A percentile compares a stretch with the other conserved stretches of the same genome.
Conservation (phyloP, 2,329 filamentous ascomycete species). For the Lachnellula arida region DNA sequence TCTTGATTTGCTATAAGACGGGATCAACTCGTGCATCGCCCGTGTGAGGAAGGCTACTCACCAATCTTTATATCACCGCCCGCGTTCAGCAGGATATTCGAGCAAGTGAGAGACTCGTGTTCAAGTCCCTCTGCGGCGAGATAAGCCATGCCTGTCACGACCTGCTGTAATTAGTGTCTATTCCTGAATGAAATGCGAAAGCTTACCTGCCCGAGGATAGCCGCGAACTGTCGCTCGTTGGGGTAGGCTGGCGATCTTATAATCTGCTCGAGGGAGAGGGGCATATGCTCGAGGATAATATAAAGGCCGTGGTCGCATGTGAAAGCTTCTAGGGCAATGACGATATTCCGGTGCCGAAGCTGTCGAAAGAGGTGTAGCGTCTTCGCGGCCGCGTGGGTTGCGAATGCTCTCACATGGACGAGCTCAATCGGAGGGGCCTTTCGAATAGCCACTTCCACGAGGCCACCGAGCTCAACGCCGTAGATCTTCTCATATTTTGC, state of each 20-base stretch:
- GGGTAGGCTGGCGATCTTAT: constrained; percentile 13
- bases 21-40: constrained; percentile 4
- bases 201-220: constrained; percentile 18
- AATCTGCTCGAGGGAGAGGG: constrained; percentile 17
- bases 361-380: constrained; percentile 12
- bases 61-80: constrained; percentile 16
- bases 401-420: constrained; percentile 19
- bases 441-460: constrained; percentile 10
- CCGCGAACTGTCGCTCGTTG: constrained; percentile 10
- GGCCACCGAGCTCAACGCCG: constrained; percentile 8
- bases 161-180: constrained; percentile 11
- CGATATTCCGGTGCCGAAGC: constrained; percentile 16
- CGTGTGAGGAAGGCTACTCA: constrained; percentile 4
- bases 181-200: constrained; percentile 5
- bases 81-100: constrained; percentile 16
- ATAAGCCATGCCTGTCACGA: constrained; percentile 12
- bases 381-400: constrained; percentile 7
- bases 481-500: constrained; percentile 14
- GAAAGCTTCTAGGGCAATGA: constrained; percentile 18
- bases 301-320: constrained; percentile 12
- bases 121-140: constrained; percentile 13
- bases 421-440: constrained; percentile 14
- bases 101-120: constrained; percentile 17
- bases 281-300: constrained; percentile 18
- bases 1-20: constrained; percentile 14